Evolutionary conservation across 1,284 basidiomycete genomes (phyloP).

Genomic region (Kalmanozyma brasiliensis): DNA sequence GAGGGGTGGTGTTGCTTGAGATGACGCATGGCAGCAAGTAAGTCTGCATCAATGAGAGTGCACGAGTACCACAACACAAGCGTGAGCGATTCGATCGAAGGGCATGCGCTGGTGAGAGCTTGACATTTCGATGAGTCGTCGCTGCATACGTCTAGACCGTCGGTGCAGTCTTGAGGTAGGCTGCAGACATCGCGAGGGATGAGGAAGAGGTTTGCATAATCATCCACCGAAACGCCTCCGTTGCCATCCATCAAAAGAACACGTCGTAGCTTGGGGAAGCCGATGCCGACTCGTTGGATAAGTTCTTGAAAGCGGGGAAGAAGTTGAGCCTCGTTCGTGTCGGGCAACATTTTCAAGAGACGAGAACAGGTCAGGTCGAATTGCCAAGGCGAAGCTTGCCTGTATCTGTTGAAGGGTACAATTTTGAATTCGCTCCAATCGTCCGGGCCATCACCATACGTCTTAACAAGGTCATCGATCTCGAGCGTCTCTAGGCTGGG

Average conservation of each 20-base stretch:
- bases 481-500: no score
- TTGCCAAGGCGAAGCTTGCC: no score
- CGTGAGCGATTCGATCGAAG: not conserved
- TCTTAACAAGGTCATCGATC: no score
- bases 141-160: not conserved
- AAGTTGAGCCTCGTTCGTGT: no score
- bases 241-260: slow-evolving; percentile 8
- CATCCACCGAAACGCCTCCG: not conserved
- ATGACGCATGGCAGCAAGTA: slow-evolving; percentile 7
- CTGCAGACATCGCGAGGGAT: not conserved
- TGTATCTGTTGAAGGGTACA: no score
- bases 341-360: no score
- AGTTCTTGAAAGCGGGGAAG: no score
- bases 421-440: no score
- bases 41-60: not conserved
- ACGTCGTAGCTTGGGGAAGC: no score
- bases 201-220: slow-evolving; percentile 12
- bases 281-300: no score
- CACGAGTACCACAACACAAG: slow-evolving; percentile 4
- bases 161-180: not conserved
- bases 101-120: not conserved
- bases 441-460: no score
- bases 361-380: no score
- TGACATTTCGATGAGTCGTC: not conserved
- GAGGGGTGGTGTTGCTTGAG: not conserved